These are phyloP conservation scores for Podosphaera aphanis DNA, from an alignment of 2,329 filamentous ascomycete genomes.

Conservation along the genomic window DNA sequence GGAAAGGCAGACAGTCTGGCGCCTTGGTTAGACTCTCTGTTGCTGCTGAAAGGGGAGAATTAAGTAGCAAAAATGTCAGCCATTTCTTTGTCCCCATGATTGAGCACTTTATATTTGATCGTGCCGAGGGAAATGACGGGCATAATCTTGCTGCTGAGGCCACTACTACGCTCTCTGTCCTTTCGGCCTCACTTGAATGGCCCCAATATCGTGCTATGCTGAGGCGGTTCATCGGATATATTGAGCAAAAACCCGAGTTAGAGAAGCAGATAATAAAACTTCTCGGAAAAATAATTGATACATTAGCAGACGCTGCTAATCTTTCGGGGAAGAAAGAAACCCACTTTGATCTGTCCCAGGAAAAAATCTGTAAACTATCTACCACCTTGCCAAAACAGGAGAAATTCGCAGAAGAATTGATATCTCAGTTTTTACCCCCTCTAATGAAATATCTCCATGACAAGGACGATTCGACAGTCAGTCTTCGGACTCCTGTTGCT, in stretches of 20 bases:
- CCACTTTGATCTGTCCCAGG: conserved; percentile 4
- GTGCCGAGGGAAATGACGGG: conserved; percentile 48
- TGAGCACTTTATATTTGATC: conserved; percentile 82
- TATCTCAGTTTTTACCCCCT: conserved; percentile 52
- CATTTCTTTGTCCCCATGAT: conserved; percentile 77
- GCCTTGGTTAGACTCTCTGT: conserved; percentile 55
- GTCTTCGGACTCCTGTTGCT: conserved; percentile 72
- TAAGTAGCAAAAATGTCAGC: conserved; percentile 57
- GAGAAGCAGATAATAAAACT: conserved; percentile 73
- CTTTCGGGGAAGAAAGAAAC: neutral
- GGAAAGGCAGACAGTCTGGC: conserved; percentile 63
- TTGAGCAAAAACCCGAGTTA: conserved; percentile 56
- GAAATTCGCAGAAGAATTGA: conserved; percentile 50
- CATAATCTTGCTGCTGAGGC: conserved; percentile 74
- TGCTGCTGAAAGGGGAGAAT: conserved; percentile 36
- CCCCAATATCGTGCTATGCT: conserved; percentile 70
- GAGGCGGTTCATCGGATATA: conserved; percentile 60
- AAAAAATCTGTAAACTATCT: conserved; percentile 24
- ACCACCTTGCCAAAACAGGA: conserved; percentile 40
- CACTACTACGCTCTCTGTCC: conserved; percentile 50
- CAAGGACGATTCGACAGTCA: conserved; percentile 87
- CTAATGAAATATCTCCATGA: conserved; percentile 71
- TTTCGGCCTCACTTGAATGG: conserved; percentile 67
- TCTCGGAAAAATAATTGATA: conserved; percentile 59
- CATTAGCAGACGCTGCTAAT: conserved; percentile 33